These are phyloP conservation scores for Kentomonas sorsogonicus DNA, from an alignment of 208 protist genomes.

Conservation along the genomic window DNA sequence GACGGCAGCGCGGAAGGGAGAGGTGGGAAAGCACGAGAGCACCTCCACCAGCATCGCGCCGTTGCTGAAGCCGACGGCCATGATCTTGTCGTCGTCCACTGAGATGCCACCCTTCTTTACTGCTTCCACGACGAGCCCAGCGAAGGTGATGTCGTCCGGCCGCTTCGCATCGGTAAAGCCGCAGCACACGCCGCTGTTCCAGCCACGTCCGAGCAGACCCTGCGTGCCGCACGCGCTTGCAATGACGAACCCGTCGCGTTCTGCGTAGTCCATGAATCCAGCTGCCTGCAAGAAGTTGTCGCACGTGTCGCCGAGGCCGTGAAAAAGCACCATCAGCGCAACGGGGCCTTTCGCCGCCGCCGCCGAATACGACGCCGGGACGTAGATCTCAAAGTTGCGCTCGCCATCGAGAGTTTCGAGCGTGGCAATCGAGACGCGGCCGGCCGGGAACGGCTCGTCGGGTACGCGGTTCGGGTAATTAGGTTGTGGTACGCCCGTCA, in stretches of 20 bases:
- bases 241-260: constrained; percentile 43
- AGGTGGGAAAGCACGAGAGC: constrained; percentile 40
- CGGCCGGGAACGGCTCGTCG: no score
- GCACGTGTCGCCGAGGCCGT: constrained; percentile 67
- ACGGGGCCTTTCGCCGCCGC: constrained; percentile 8
- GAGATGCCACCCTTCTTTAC: no score
- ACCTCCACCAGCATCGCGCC: constrained; percentile 73
- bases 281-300: constrained; percentile 43
- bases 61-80: constrained; percentile 77
- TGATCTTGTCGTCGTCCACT: constrained; percentile 36
- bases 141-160: constrained; percentile 55
- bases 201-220: constrained; percentile 50
- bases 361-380: constrained; percentile 23
- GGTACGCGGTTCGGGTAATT: no score
- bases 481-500: no score
- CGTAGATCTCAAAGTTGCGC: constrained; percentile 36
- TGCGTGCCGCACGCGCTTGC: constrained; percentile 54
- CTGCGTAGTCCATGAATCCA: constrained; percentile 43
- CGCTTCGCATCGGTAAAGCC: constrained; percentile 28
- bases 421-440: constrained; percentile 33
- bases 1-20: constrained; percentile 34
- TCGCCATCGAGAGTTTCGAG: constrained; percentile 20
- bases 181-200: constrained; percentile 73
- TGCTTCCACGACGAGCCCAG: no score
- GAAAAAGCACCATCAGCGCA: constrained; percentile 50